Base-by-base conservation (phyloP, 163 green algal genomes). In the Scenedesmus sp. region DNA sequence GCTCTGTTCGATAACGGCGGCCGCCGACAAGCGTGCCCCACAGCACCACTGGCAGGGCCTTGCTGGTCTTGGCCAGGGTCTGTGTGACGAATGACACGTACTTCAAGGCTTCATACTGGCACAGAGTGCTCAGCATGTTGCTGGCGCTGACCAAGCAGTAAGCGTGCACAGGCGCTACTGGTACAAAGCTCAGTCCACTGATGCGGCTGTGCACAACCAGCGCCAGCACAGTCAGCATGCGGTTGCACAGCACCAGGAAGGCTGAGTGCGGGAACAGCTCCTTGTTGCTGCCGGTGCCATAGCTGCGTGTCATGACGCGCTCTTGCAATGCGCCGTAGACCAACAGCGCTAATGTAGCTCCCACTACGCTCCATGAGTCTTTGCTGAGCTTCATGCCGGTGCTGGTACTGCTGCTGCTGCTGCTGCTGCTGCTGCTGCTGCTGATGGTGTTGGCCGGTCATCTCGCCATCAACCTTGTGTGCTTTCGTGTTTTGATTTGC, bases 71-170 rank as follows among this genome's bases (percentile, higher is more conserved):
- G 70, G 96, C 96, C 80, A 99, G 94, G 3, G 97, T 98, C 91
- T 99, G 97, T 12, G 98, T 85, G 0, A 98, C 97, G 90, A 99
- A 99, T n/a, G 94, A 97, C 5, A 99, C 96, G 93, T 99, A 98
- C 91, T 98, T 98, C 33, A 99, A 94, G 20, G 98, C 98, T 93
- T 99, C 97, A 86, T 99, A 99, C 92, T 99, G 98, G 94, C 98
- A 99, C 73, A 94, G 97, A 0, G 98, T 99, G 44, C 98, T 97
- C 78, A 98, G 87, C 94, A 93, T 73, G 95, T 96, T n/a, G 96
- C 79, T 82, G 22, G 37, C 76, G 13, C 73, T 76, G 73, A 91
- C 87, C 78, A 80, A 20, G 94, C 94, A 61, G 95, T 96, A 37
- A 96, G 93, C 6, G 94, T 94, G 53, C 90, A 94, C 42, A 96